Evolutionary conservation across 2,329 filamentous ascomycete genomes (phyloP).

Genomic region (Fusarium chaquense): DNA sequence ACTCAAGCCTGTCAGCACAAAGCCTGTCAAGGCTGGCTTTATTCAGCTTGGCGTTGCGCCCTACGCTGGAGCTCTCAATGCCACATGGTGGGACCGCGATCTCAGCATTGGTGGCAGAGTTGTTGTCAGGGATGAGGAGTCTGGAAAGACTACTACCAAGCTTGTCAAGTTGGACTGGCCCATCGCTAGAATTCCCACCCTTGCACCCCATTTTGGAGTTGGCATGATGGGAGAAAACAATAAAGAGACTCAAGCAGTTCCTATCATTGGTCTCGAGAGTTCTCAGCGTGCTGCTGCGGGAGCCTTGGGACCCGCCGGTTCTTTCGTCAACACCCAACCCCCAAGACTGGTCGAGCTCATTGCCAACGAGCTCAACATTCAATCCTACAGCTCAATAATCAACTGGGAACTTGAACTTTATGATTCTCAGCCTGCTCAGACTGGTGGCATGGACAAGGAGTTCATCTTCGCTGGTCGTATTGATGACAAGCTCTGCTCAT

Average conservation of each 20-base stretch:
- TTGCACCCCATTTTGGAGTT: slow-evolving; percentile 93
- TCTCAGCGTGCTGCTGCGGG: slow-evolving; percentile 57
- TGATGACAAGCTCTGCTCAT: slow-evolving; percentile 97
- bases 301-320: slow-evolving; percentile 70
- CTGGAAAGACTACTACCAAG: slow-evolving; percentile 81
- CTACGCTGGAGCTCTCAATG: slow-evolving; percentile 88
- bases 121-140: slow-evolving; percentile 77
- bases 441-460: slow-evolving; percentile 88
- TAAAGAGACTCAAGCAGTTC: slow-evolving; percentile 91
- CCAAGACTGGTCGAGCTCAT: slow-evolving; percentile 87
- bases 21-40: slow-evolving; percentile 87
- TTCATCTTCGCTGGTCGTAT: slow-evolving; percentile 96
- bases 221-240: slow-evolving; percentile 78
- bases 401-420: slow-evolving; percentile 99
- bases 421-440: slow-evolving; percentile 85
- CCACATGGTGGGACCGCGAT: slow-evolving; percentile 98
- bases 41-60: slow-evolving; percentile 91
- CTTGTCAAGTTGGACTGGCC: slow-evolving; percentile 95
- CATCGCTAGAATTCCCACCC: slow-evolving; percentile 89
- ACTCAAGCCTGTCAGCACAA: slow-evolving; percentile 89
- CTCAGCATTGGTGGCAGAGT: slow-evolving; percentile 91
- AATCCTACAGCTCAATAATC: slow-evolving; percentile 78
- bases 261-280: slow-evolving; percentile 90
- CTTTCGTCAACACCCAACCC: slow-evolving; percentile 87
- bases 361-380: slow-evolving; percentile 78